Percentiles rank a stretch among this genome's conserved stretches.
phyloP scores from a whole-genome alignment of 768 basidiomycete genomes.

The Mycena alexandri region DNA sequence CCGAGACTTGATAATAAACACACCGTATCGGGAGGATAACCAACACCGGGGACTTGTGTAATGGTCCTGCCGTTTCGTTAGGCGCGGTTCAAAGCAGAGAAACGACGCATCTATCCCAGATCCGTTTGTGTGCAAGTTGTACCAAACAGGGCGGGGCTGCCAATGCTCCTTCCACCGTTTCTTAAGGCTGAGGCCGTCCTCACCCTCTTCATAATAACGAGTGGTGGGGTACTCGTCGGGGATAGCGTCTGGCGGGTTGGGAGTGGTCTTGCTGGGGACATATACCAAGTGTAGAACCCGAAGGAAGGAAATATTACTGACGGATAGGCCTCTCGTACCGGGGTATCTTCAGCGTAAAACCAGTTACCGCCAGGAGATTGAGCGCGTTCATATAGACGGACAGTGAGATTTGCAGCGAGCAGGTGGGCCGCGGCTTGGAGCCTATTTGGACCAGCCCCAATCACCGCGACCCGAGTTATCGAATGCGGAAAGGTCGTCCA shows the following conservation, averaged over 20 bases:
- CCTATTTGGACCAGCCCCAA: slow-evolving; percentile 35
- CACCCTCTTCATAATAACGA: slow-evolving; percentile 33
- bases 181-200: slow-evolving; percentile 30
- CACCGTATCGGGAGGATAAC: slow-evolving; percentile 33
- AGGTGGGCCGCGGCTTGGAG: slow-evolving; percentile 35
- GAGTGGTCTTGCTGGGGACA: slow-evolving; percentile 6
- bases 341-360: slow-evolving; percentile 38
- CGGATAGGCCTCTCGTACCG: slow-evolving; percentile 39
- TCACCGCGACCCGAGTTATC: slow-evolving; percentile 23
- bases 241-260: background rate
- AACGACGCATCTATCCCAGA: slow-evolving; percentile 28
- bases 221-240: slow-evolving; percentile 30
- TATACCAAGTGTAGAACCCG: background rate
- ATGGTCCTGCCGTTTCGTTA: background rate
- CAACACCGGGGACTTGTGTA: slow-evolving; percentile 29
- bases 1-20: background rate
- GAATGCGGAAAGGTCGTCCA: slow-evolving; percentile 21
- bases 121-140: slow-evolving; percentile 34
- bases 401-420: slow-evolving; percentile 18
- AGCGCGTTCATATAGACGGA: slow-evolving; percentile 41
- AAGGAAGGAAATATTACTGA: slow-evolving; percentile 3
- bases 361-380: slow-evolving; percentile 40
- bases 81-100: background rate
- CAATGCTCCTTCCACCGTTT: slow-evolving; percentile 40
- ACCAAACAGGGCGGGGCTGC: slow-evolving; percentile 39